A percentile compares a stretch with the other conserved stretches of the same genome.
Conservation (phyloP, 1,284 basidiomycete genomes). For the Cutaneotrichosporon curvatum region DNA sequence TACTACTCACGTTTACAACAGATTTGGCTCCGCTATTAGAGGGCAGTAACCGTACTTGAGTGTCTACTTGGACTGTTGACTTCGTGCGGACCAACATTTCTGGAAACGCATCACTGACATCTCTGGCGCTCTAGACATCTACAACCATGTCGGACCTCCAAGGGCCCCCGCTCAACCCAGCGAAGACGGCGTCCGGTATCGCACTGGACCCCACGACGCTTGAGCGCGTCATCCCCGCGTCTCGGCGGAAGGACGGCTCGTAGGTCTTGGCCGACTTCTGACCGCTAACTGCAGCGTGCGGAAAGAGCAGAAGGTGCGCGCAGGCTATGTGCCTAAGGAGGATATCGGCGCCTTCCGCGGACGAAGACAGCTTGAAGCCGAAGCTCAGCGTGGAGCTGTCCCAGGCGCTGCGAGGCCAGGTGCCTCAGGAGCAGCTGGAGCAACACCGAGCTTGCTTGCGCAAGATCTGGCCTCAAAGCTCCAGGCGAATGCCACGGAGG, state of each 20-base stretch:
- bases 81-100: not conserved
- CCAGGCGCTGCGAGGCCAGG: conserved; percentile 19
- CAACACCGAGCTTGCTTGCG: conserved; percentile 24
- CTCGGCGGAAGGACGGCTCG: conserved; percentile 77
- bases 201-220: conserved; percentile 71
- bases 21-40: conserved; percentile 1
- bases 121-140: not conserved
- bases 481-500: conserved; percentile 68
- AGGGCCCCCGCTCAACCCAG: conserved; percentile 60
- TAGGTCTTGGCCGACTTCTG: conserved; percentile 49
- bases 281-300: conserved; percentile 55
- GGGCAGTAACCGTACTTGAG: not conserved
- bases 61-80: too few relatives aligned
- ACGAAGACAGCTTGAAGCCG: conserved; percentile 63
- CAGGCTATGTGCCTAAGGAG: conserved; percentile 90
- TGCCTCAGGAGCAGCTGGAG: conserved; percentile 7
- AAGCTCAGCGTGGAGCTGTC: conserved; percentile 45
- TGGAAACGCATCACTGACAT: too few relatives aligned
- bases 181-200: conserved; percentile 69
- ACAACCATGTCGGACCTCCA: not conserved
- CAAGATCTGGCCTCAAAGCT: conserved; percentile 17
- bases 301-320: conserved; percentile 82
- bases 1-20: not conserved
- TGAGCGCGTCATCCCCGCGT: conserved; percentile 80
- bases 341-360: conserved; percentile 79